These are phyloP conservation scores for Linderina pennispora DNA, from an alignment of 192 early-diverging fungal genomes.

Conservation along the genomic window DNA sequence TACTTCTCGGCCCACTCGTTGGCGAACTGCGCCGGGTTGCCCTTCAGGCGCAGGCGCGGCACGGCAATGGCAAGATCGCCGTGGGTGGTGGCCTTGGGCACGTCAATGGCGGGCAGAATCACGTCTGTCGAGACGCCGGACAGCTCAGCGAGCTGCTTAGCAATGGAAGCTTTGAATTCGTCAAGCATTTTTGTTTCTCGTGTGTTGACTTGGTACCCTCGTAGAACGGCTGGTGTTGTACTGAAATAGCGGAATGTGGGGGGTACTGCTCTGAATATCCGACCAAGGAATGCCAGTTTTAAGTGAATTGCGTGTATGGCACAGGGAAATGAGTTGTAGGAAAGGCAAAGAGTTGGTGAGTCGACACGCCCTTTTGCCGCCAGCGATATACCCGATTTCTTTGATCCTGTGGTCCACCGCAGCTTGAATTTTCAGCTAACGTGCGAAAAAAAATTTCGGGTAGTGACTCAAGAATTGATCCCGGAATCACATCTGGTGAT, in stretches of 20 bases:
- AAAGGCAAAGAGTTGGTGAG: no score
- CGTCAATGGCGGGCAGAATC: constrained; percentile 53
- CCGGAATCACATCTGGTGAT: no score
- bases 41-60: constrained; percentile 61
- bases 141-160: constrained; percentile 52
- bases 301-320: no score
- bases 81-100: constrained; percentile 52
- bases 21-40: constrained; percentile 61
- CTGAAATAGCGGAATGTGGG: neutral
- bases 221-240: neutral
- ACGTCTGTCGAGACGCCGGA: constrained; percentile 45
- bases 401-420: no score
- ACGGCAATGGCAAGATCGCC: constrained; percentile 69
- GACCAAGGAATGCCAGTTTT: neutral
- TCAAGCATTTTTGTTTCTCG: constrained; percentile 46
- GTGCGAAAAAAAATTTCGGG: no score
- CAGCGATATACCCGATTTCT: no score
- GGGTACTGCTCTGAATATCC: neutral
- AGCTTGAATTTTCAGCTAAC: no score
- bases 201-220: neutral
- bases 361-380: no score
- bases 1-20: constrained; percentile 61
- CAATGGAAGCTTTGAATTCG: constrained; percentile 59
- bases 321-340: no score
- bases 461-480: no score